These are phyloP conservation scores for Piper betle DNA, from an alignment of 164 flowering plant species.

Conservation along the genomic window DNA sequence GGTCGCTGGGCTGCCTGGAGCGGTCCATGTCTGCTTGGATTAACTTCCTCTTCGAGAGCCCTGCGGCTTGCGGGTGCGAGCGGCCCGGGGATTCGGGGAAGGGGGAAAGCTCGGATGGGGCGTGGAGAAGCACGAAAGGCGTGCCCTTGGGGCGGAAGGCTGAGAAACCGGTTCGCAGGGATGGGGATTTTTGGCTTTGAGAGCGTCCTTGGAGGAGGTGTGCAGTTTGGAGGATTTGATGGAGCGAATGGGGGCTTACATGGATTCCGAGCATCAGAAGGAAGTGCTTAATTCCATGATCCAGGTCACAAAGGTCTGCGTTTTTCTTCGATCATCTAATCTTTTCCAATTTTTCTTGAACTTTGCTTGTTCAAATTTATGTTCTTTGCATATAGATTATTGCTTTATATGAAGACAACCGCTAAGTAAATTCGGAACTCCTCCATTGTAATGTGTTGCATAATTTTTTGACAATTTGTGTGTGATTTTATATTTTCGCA, in stretches of 20 bases:
- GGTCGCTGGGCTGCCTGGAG: slow-evolving; percentile 41
- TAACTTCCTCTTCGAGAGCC: slow-evolving; percentile 69
- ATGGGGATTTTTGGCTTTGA: slow-evolving; percentile 21
- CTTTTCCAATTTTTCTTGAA: neutral
- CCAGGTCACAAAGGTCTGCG: slow-evolving; percentile 58
- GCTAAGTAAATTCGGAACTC: too few relatives aligned
- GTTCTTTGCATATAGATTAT: too few relatives aligned
- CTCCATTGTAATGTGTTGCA: too few relatives aligned
- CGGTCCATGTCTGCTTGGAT: slow-evolving; percentile 77
- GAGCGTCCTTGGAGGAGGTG: slow-evolving; percentile 49
- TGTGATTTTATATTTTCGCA: slow-evolving; percentile 16
- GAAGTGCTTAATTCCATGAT: slow-evolving; percentile 61
- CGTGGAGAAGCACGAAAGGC: slow-evolving; percentile 34
- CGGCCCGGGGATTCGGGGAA: slow-evolving; percentile 24
- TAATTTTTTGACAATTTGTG: too few relatives aligned
- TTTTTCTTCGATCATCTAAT: slow-evolving; percentile 1
- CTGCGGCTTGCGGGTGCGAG: slow-evolving; percentile 53
- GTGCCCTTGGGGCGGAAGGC: slow-evolving; percentile 4
- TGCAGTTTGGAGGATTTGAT: slow-evolving; percentile 88
- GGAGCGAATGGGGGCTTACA: slow-evolving; percentile 54
- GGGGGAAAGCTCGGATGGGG: slow-evolving; percentile 40
- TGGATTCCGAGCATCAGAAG: slow-evolving; percentile 49
- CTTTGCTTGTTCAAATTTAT: too few relatives aligned
- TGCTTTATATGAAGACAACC: too few relatives aligned
- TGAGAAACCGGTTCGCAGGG: slow-evolving; percentile 10